Conservation (phyloP, 2,329 filamentous ascomycete species). For the Cordyceps pruinosa region DNA sequence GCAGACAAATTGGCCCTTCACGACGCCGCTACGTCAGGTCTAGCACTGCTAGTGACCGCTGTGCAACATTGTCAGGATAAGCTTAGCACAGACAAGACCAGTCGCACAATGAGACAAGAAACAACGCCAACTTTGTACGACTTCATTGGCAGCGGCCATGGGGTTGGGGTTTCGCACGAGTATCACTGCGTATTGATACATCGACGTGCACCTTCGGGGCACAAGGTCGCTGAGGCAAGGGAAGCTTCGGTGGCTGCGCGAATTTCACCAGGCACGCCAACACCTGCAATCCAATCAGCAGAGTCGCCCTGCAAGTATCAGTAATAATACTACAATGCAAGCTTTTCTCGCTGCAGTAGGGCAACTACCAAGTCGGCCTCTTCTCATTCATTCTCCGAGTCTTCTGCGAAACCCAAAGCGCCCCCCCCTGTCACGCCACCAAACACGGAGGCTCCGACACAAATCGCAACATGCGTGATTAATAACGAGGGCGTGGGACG, state of each 20-base stretch:
- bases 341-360: not conserved
- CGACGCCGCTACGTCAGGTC: no score
- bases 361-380: not conserved
- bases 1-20: no score
- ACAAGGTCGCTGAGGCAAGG: no score
- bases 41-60: no score
- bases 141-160: not conserved
- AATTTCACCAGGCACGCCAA: not conserved
- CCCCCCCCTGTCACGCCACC: not conserved
- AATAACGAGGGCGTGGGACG: not conserved
- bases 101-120: not conserved
- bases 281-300: not conserved
- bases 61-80: not conserved
- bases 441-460: slow-evolving; percentile 1
- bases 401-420: not conserved
- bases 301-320: not conserved
- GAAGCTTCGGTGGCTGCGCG: not conserved
- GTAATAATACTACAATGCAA: not conserved
- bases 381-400: not conserved
- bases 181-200: not conserved
- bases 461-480: slow-evolving; percentile 5
- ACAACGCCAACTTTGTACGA: not conserved
- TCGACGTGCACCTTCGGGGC: not conserved
- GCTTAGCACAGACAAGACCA: not conserved
- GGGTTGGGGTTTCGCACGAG: not conserved